Evolutionary conservation across 768 basidiomycete genomes (phyloP).

Genomic region (Suillus subaureus): DNA sequence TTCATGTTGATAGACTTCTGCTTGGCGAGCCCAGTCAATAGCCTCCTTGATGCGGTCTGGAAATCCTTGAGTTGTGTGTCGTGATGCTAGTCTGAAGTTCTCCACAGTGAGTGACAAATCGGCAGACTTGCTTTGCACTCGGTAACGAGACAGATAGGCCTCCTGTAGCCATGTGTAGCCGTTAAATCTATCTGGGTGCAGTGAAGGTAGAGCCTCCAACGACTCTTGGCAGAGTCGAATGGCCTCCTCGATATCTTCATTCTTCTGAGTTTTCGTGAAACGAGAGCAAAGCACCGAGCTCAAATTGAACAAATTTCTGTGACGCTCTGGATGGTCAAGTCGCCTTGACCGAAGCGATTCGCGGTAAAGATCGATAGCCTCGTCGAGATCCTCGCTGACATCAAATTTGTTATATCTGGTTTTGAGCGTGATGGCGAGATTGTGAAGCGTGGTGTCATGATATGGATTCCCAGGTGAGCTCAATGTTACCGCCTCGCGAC

Average conservation of each 20-base stretch:
- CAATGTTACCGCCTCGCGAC: not conserved
- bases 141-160: not conserved
- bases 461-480: not conserved
- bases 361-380: not conserved
- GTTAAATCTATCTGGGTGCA: not conserved
- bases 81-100: not conserved
- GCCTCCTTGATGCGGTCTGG: fast-evolving
- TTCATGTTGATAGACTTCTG: not conserved
- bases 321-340: not conserved
- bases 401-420: not conserved
- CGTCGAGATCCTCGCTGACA: not conserved
- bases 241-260: not conserved
- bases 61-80: not conserved
- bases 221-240: not conserved
- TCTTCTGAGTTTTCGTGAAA: not conserved
- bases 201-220: not conserved
- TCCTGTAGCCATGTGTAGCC: no score
- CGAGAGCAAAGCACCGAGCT: not conserved
- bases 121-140: not conserved
- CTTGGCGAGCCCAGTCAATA: not conserved
- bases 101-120: not conserved
- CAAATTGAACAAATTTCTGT: not conserved
- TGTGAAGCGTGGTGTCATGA: not conserved
- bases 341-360: not conserved
- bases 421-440: not conserved